Conservation (phyloP, 176 grass and related monocot species). For the Dendrocalamus sinicus region DNA sequence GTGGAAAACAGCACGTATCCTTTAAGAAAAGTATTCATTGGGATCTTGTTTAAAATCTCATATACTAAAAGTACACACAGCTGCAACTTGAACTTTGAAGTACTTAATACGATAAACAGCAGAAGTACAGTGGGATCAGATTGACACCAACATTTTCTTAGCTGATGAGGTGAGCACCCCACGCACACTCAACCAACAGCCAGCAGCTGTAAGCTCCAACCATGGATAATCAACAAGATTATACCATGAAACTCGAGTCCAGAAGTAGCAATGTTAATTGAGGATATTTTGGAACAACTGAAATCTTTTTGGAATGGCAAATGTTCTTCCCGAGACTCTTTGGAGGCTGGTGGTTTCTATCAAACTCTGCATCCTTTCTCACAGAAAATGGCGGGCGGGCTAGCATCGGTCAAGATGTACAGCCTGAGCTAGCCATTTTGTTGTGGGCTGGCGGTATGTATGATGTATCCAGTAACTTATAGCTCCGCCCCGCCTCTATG, state of each 20-base stretch:
- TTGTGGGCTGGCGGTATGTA: background rate
- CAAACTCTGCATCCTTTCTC: background rate
- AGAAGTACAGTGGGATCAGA: constrained; percentile 63
- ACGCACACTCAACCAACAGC: constrained; percentile 29
- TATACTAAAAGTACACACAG: constrained; percentile 24
- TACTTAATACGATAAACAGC: constrained; percentile 68
- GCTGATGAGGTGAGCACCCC: constrained; percentile 57
- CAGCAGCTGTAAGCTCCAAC: constrained; percentile 42
- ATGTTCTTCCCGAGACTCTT: constrained; percentile 18
- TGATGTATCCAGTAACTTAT: background rate
- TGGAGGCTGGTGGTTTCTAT: background rate
- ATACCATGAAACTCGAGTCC: background rate
- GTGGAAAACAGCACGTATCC: constrained; percentile 82
- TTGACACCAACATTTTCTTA: constrained; percentile 64
- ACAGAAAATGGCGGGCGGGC: background rate
- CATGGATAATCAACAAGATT: constrained; percentile 13
- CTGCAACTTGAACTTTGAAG: constrained; percentile 36
- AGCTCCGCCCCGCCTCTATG: background rate
- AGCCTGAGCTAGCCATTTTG: constrained; percentile 13
- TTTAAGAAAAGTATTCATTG: constrained; percentile 43
- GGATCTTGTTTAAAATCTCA: constrained; percentile 32
- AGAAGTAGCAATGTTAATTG: background rate
- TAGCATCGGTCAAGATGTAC: background rate
- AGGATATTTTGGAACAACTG: constrained; percentile 1
- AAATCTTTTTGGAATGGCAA: constrained; percentile 8